Evolutionary conservation across 1,284 basidiomycete genomes (phyloP).

Genomic region (Athelia psychrophila): DNA sequence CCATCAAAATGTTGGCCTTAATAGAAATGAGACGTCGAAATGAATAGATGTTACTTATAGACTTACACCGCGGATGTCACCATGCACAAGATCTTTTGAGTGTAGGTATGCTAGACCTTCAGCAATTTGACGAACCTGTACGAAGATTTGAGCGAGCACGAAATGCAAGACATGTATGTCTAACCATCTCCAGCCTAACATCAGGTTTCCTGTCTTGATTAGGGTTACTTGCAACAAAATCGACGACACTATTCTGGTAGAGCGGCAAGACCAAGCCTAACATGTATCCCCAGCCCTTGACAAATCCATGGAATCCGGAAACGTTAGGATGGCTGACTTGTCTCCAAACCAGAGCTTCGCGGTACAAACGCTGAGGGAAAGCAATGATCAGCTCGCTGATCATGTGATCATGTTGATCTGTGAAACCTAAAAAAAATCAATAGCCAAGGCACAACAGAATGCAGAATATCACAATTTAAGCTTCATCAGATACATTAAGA

Average conservation of each 20-base stretch:
- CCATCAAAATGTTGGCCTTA: slow-evolving; percentile 22
- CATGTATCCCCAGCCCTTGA: slow-evolving; percentile 12
- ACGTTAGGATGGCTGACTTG: slow-evolving; percentile 16
- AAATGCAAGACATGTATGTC: neutral
- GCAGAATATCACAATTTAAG: too few relatives aligned
- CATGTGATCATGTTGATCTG: too few relatives aligned
- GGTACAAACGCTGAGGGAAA: slow-evolving; percentile 7
- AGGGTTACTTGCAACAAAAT: too few relatives aligned
- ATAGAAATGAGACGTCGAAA: neutral
- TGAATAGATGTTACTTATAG: neutral
- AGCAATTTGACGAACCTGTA: slow-evolving; percentile 1
- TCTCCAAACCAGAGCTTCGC: slow-evolving; percentile 8
- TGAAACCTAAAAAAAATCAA: too few relatives aligned
- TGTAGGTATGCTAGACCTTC: slow-evolving; percentile 2
- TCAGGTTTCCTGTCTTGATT: neutral
- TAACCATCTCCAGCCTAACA: neutral
- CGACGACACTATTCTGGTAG: slow-evolving; percentile 12
- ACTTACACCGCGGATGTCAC: slow-evolving; percentile 19
- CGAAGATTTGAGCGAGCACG: neutral
- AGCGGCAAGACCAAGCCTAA: slow-evolving; percentile 18
- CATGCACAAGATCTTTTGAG: slow-evolving; percentile 12
- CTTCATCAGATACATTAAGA: too few relatives aligned
- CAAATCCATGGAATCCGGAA: slow-evolving; percentile 13
- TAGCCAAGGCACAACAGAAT: too few relatives aligned
- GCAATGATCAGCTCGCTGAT: neutral